Percentiles rank a stretch among this genome's conserved stretches.
phyloP scores from a whole-genome alignment of 2,329 filamentous ascomycete species.

The Colletotrichum sp. region DNA sequence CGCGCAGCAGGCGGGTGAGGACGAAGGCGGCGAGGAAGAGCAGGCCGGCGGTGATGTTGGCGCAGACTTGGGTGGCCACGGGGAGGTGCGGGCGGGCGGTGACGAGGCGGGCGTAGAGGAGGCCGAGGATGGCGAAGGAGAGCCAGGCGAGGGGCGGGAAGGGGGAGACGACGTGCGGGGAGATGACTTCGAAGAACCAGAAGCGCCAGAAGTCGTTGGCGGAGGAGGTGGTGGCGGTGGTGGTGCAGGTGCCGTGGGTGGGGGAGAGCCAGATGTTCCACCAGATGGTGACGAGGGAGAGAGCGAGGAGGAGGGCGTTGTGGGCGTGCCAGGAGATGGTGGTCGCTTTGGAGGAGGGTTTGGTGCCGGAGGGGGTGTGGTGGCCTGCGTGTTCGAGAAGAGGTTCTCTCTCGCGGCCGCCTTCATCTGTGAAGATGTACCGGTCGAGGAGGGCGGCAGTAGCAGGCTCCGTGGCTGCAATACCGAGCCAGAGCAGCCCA shows the following conservation, averaged over 20 bases:
- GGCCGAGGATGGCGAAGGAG: conserved; percentile 48
- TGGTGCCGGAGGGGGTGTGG: neutral
- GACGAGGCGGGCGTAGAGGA: conserved; percentile 47
- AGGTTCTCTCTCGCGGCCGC: conserved; percentile 29
- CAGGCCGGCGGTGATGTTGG: conserved; percentile 32
- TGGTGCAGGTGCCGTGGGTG: conserved; percentile 39
- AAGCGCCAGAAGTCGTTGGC: conserved; percentile 33
- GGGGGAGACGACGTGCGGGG: conserved; percentile 35
- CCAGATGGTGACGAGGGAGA: conserved; percentile 43
- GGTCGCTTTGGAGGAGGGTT: neutral
- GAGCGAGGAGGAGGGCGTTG: conserved; percentile 38
- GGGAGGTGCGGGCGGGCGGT: conserved; percentile 33
- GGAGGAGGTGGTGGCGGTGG: neutral
- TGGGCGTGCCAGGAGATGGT: conserved; percentile 44
- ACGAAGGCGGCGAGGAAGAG: conserved; percentile 42
- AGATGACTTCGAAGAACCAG: conserved; percentile 44
- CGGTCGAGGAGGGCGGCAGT: conserved; percentile 31
- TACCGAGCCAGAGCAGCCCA: conserved; percentile 44
- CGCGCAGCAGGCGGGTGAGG: conserved; percentile 42
- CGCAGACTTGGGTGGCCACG: conserved; percentile 26
- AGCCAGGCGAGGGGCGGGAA: conserved; percentile 53
- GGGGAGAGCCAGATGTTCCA: conserved; percentile 54
- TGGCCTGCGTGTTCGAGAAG: conserved; percentile 26
- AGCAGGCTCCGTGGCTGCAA: conserved; percentile 37
- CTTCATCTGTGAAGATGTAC: conserved; percentile 12